phyloP scores from a whole-genome alignment of 164 flowering plant genomes.

The Houttuynia cordata region DNA sequence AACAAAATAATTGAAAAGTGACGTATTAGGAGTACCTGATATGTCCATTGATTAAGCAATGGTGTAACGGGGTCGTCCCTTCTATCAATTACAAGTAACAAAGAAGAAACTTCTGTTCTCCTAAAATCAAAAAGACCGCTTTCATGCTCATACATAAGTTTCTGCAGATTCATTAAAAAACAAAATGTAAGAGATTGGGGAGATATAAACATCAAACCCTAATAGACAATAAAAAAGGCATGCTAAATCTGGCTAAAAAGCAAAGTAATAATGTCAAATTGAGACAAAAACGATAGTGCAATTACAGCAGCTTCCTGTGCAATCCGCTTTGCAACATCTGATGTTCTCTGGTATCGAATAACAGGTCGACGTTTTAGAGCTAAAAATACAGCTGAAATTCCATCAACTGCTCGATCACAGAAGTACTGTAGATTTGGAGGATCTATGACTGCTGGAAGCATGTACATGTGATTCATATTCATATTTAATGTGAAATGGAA shows the following conservation, averaged over 20 bases:
- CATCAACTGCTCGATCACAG: constrained; percentile 87
- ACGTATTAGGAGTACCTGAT: constrained; percentile 48
- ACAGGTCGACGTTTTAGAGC: constrained; percentile 83
- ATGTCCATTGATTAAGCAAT: constrained; percentile 93
- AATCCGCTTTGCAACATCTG: constrained; percentile 85
- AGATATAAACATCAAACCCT: background rate
- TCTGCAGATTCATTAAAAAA: constrained; percentile 31
- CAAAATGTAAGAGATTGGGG: background rate
- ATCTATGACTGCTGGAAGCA: constrained; percentile 91
- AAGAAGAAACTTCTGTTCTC: constrained; percentile 76
- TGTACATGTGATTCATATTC: constrained; percentile 61
- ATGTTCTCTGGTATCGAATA: constrained; percentile 81
- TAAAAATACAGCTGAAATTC: constrained; percentile 72
- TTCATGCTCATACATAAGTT: constrained; percentile 91
- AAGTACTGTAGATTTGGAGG: constrained; percentile 58
- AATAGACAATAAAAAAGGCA: background rate
- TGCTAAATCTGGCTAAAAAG: background rate
- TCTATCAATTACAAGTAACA: constrained; percentile 74
- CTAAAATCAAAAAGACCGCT: constrained; percentile 96
- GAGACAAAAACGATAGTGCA: background rate
- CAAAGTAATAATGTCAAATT: background rate
- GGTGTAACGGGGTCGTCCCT: constrained; percentile 97
- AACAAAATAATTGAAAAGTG: background rate
- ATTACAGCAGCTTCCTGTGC: constrained; percentile 78
- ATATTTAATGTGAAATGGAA: constrained; percentile 69